These are phyloP conservation scores for Pinus tabuliformis DNA, from an alignment of 75 land plant species.

Conservation along the genomic window DNA sequence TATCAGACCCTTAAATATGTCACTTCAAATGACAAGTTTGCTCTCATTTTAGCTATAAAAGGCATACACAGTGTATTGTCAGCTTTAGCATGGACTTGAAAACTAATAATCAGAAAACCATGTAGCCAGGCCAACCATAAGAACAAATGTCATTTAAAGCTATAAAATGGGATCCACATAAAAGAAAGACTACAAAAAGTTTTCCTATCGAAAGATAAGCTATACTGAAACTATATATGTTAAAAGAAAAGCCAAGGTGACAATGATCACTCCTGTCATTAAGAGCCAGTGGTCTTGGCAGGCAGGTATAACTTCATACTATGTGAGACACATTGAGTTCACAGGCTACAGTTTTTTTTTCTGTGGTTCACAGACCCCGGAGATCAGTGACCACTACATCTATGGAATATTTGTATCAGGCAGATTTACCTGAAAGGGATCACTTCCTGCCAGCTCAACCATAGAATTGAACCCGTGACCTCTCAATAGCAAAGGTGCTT, in stretches of 20 bases:
- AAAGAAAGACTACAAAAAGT: neutral
- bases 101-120: constrained; percentile 1
- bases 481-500: too few species aligned
- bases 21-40: neutral
- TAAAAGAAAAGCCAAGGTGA: neutral
- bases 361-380: too few species aligned
- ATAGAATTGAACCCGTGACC: too few species aligned
- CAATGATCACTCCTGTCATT: neutral
- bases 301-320: neutral
- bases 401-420: too few species aligned
- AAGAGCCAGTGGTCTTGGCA: neutral
- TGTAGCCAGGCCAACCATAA: neutral
- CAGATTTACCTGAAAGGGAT: too few species aligned
- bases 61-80: neutral
- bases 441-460: too few species aligned
- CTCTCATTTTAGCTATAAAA: neutral
- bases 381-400: too few species aligned
- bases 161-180: neutral
- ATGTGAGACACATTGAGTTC: neutral
- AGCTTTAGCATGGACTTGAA: constrained; percentile 1
- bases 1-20: neutral
- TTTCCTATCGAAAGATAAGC: neutral
- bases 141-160: neutral
- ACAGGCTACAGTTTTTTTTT: neutral
- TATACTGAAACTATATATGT: neutral